A percentile compares a stretch with the other conserved stretches of the same genome.
phyloP scores from a whole-genome alignment of 345 rosid genomes.

The Orychophragmus violaceus region DNA sequence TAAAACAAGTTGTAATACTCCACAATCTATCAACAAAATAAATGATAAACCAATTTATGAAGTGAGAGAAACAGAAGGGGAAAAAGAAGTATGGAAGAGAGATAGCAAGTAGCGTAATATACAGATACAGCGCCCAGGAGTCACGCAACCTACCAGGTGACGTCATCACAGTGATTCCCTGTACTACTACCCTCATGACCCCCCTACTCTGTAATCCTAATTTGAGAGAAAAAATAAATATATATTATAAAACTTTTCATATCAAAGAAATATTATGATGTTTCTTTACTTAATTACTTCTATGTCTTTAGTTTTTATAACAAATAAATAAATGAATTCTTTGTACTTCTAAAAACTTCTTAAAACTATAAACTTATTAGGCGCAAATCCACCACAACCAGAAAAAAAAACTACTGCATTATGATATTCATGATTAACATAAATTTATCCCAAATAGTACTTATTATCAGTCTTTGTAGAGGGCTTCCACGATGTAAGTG shows the following conservation, averaged over 20 bases:
- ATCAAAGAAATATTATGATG: background rate
- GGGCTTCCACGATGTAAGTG: background rate
- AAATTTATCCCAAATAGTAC: background rate
- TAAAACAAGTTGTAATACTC: no score
- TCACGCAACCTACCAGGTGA: slow-evolving; percentile 35
- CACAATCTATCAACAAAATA: background rate
- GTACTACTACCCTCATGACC: slow-evolving; percentile 10
- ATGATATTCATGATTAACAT: background rate
- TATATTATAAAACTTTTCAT: background rate
- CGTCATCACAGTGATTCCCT: slow-evolving; percentile 29
- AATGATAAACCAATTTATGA: background rate
- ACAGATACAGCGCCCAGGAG: slow-evolving; percentile 34
- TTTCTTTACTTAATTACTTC: background rate
- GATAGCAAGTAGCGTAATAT: slow-evolving; percentile 12
- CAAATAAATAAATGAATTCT: background rate
- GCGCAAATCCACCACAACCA: background rate
- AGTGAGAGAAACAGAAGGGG: background rate
- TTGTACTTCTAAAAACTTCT: background rate
- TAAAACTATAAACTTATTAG: background rate
- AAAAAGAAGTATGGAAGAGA: slow-evolving; percentile 11
- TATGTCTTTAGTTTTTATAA: background rate
- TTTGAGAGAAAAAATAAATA: no score
- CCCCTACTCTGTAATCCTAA: background rate
- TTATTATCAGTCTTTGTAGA: background rate
- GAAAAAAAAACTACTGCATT: background rate